Percentiles rank a stretch among this genome's conserved stretches.
phyloP scores from a whole-genome alignment of 1,284 basidiomycete genomes.

The Coniferiporia weirii region DNA sequence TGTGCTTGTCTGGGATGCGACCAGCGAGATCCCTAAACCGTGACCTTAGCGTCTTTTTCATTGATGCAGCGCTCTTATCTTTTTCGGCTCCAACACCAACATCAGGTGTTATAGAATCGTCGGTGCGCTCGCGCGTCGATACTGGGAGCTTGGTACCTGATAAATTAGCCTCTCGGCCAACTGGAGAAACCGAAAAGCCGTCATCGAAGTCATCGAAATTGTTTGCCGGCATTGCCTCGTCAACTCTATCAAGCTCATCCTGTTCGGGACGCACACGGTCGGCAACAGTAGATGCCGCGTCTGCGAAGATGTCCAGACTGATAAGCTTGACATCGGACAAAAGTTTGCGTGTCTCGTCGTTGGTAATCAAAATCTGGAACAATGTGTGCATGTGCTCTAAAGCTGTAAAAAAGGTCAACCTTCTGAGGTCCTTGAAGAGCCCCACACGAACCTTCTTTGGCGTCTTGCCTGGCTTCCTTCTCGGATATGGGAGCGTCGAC shows the following conservation, averaged over 20 bases:
- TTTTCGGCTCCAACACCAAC: not conserved
- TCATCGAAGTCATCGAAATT: conserved; percentile 54
- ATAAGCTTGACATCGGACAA: conserved; percentile 77
- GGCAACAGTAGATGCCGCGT: conserved; percentile 72
- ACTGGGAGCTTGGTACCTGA: not conserved
- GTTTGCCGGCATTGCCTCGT: conserved; percentile 65
- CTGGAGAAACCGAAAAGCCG: not conserved
- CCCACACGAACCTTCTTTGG: conserved; percentile 45
- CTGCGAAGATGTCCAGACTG: conserved; percentile 83
- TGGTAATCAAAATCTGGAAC: conserved; percentile 79
- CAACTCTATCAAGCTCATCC: conserved; percentile 58
- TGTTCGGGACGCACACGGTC: conserved; percentile 63
- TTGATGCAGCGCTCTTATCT: not conserved
- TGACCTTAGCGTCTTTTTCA: conserved; percentile 20
- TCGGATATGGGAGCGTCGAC: conserved; percentile 48
- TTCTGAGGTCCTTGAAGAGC: not conserved
- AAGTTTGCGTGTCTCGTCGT: conserved; percentile 89
- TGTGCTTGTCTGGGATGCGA: conserved; percentile 56
- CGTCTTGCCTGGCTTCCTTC: conserved; percentile 54
- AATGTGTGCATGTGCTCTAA: conserved; percentile 82
- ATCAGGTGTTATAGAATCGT: not conserved
- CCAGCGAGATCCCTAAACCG: conserved; percentile 36
- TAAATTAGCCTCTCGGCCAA: not conserved
- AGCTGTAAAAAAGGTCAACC: not conserved
- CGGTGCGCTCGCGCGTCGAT: not conserved